Base-by-base conservation (phyloP, 2,329 filamentous ascomycete species). In the Aspergillus sp. region DNA sequence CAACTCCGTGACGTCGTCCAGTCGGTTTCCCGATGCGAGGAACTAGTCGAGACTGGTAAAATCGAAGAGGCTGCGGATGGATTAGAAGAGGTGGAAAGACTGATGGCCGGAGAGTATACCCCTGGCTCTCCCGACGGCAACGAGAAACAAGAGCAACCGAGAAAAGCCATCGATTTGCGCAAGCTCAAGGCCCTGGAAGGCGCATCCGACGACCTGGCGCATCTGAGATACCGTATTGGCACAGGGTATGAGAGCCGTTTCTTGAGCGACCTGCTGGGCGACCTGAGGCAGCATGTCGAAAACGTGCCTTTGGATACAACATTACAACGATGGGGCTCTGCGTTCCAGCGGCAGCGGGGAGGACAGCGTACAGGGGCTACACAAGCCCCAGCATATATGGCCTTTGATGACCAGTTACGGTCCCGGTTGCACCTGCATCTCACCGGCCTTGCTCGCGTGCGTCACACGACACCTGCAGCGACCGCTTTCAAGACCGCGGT, bases 181-280 rank as follows among this genome's bases (percentile, higher is more conserved):
- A 85, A 86, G 4, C 86, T 96, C 30, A 89, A 87, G 54, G 93
- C 92, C 8, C 81, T 98, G 15, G 88, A 93, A 70, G 89, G 92
- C 0, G 87, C 96, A 13, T 88, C 88, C 57, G 84, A 88, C 47
- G 93, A 96, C 62, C 83, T 99, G 42, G 83, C 86, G 50, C 86
- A 88, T 36, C 79, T 99, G 51, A 88, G 92, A 60, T 86, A 87
- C 64, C 88, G 91, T 2, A 91, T 97, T 60, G 95, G 95, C 21
- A 92, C 90, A 74, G 90, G 88, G 0, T 98, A 93, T 71, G 93
- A 98, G 73, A 80, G 84, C 2, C 88, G 88, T 48, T 96, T 98
- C 69, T 81, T 95, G 30, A 86, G 88, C 61, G 86, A 90, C 27
- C 81, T 99, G 17, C 82, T 98, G 30, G 84, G 83, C 3, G 95